Base-by-base conservation (phyloP, 495 filamentous ascomycete species). In the Clohesyomyces aquaticus region DNA sequence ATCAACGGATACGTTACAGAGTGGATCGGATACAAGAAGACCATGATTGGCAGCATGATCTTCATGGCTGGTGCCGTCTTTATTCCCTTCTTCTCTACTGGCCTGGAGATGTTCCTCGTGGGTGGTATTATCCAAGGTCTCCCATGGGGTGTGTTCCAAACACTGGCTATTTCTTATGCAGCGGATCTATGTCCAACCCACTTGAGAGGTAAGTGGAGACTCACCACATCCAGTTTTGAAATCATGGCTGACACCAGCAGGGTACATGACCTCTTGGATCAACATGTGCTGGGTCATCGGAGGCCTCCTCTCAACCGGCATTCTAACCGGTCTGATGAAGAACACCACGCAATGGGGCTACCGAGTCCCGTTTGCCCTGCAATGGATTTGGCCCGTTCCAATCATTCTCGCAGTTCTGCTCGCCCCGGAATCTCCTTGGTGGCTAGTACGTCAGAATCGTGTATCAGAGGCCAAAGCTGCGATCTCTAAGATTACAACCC, bases 131-230 rank as follows among this genome's bases (percentile, higher is more conserved):
- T 73, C 21, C 69, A 61, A 25, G 68, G 68, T 8, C 66, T 73
- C 18, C 66, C 69, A 12, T 73, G 71, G 71, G 71, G 69, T n/a
- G 68, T 73, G 23, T 72, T 73, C 55, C 69, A 71, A 63, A 74
- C 72, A 3, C 27, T 76, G 2, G 63, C 73, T 0, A 69, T 57
- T 2, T 63, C 69, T 21, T 76, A 76, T 58, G 73, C 73, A 6
- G 42, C 62, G 27, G 73, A 76, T 28, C 66, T 73, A 18, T 46
- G 47, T 26, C 70, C 70, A n/a, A n/a, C n/a, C n/a, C n/a, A n/a
- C n/a, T 29, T 67, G 67, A 22, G 45, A 32, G 10, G 55, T 72
- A 12, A 55, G 67, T 18, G 50, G 52, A 26, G 67, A 67, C 49
- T 59, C 72, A 19, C 69, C 70, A 70, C 45, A 58, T 74, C 61